Percentiles rank a stretch among this genome's conserved stretches.
phyloP scores from a whole-genome alignment of 2,329 filamentous ascomycete genomes.

The Ophiognomonia clavigignenti-juglandacearum region DNA sequence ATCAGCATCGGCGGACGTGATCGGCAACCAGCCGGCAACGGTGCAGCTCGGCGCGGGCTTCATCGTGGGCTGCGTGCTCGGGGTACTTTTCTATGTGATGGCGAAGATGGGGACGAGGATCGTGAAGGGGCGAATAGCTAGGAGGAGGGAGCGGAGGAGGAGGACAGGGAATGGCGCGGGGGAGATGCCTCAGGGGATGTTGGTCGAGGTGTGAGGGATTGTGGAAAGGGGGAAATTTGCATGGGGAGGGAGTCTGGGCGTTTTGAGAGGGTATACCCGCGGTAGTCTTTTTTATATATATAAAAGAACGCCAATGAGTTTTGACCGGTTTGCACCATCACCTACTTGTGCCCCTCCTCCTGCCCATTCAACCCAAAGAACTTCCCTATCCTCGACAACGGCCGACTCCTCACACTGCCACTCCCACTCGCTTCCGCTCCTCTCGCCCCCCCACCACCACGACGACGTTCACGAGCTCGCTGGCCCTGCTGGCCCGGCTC shows the following conservation, averaged over 20 bases:
- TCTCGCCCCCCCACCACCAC: constrained; percentile 5
- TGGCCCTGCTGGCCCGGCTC: too few relatives aligned
- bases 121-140: not conserved
- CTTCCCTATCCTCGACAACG: constrained; percentile 15
- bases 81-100: constrained; percentile 1
- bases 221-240: too few relatives aligned
- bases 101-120: not conserved
- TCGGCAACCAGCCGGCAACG: constrained; percentile 6
- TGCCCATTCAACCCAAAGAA: constrained; percentile 6
- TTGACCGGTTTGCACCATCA: too few relatives aligned
- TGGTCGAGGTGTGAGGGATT: too few relatives aligned
- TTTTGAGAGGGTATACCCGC: too few relatives aligned
- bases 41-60: constrained; percentile 12
- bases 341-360: too few relatives aligned
- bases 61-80: constrained; percentile 12
- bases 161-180: not conserved
- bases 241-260: too few relatives aligned
- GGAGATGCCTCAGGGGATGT: not conserved
- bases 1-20: not conserved
- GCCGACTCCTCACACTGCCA: constrained; percentile 1
- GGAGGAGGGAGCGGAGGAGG: not conserved
- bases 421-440: not conserved
- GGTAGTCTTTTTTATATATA: too few relatives aligned
- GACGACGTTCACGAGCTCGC: too few relatives aligned
- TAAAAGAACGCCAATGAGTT: too few relatives aligned